A percentile compares a stretch with the other conserved stretches of the same genome.
phyloP scores from a whole-genome alignment of 2,329 filamentous ascomycete genomes.

The Rhynchosporium graminicola region DNA sequence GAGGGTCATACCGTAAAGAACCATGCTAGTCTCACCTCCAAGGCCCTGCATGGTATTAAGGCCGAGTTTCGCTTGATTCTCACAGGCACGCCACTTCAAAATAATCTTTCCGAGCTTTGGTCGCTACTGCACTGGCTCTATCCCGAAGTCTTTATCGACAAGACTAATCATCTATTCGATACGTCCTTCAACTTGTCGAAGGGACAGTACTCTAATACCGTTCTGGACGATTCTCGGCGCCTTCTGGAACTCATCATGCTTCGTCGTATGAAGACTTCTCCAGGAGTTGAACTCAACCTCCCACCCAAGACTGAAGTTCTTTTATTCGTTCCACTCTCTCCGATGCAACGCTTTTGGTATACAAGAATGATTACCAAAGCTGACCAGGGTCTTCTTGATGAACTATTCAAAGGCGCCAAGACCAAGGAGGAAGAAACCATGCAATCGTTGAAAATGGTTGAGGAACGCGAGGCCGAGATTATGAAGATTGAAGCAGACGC shows the following conservation, averaged over 20 bases:
- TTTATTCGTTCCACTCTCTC: constrained; percentile 58
- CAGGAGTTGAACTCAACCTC: constrained; percentile 54
- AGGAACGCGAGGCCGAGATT: constrained; percentile 40
- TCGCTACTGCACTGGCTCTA: constrained; percentile 58
- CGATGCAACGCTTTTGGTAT: constrained; percentile 61
- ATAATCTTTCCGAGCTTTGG: constrained; percentile 60
- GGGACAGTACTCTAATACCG: constrained; percentile 53
- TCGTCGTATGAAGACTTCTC: constrained; percentile 56
- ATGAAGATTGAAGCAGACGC: constrained; percentile 39
- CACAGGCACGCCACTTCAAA: constrained; percentile 56
- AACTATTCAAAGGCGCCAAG: constrained; percentile 52
- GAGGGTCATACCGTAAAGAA: constrained; percentile 54
- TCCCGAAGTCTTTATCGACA: constrained; percentile 56
- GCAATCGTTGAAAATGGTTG: constrained; percentile 39
- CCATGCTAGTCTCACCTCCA: constrained; percentile 41
- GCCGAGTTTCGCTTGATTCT: constrained; percentile 42
- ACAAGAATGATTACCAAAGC: constrained; percentile 56
- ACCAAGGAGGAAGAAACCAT: constrained; percentile 46
- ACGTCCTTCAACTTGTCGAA: constrained; percentile 57
- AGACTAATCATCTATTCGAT: constrained; percentile 53
- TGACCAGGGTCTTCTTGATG: constrained; percentile 52
- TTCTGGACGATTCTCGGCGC: constrained; percentile 53
- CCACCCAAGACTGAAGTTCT: constrained; percentile 59
- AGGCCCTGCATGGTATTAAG: constrained; percentile 39
- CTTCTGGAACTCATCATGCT: constrained; percentile 61